Base-by-base conservation (phyloP, 1,284 basidiomycete species). In the Ceratobasidium theobromae region DNA sequence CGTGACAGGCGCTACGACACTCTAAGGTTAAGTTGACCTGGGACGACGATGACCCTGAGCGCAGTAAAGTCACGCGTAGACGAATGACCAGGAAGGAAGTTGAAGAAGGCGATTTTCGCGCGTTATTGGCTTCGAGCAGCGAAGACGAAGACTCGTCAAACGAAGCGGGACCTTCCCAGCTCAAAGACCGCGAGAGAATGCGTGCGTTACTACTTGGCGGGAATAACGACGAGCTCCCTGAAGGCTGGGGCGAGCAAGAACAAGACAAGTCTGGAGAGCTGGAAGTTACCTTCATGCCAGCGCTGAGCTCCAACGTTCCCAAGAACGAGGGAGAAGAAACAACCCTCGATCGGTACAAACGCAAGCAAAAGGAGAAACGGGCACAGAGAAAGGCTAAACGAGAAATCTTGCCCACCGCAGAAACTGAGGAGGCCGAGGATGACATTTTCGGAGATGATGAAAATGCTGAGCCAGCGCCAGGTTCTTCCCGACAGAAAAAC, bases 11-110 rank as follows among this genome's bases (percentile, higher is more conserved):
- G 5, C 84, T 99, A n/a, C 89, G 97, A 6, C 95, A 99, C 76
- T 99, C 97, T 12, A 95, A 94, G 79, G 96, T 99, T 71, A 96
- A 93, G 74, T 82, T 99, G 27, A 98, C 96, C 8, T 99, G 97
- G 97, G 97, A 99, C 73, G 93, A 95, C 70, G 97, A 99, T 76
- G 96, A 99, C 73, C 88, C 93, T 1, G 91, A 96, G 74, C 88
- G 97, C 18, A 83, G 81, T 68, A 86, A 87, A 67, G 73, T 97
- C 51, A 93, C 93, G 9, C 86, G 95, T 55, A 85, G 93, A 45
- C 78, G 82, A 12, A 79, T 97, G 57, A 86, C 89, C 0, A 84
- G 85, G 64, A 87, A 90, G 73, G 92, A 96, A 74, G 88, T 97
- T 35, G 93, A 95, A 55, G 90, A 95, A 68, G 85, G 86, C 54